phyloP scores from a whole-genome alignment of 306 rosid species.

The Sechiopsis laciniata region DNA sequence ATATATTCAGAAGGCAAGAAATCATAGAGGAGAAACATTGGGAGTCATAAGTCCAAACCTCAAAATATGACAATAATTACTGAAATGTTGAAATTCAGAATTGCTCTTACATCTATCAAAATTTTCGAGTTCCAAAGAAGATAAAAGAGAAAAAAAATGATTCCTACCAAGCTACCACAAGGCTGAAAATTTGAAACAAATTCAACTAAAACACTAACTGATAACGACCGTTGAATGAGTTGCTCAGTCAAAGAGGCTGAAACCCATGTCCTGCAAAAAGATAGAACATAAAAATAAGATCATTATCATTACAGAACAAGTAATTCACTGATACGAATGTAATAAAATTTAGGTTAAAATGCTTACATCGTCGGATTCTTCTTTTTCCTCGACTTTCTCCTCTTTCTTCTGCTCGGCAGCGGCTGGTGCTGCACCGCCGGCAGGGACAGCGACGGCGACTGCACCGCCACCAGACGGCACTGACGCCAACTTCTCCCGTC shows the following conservation, averaged over 20 bases:
- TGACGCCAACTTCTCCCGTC: slow-evolving; percentile 26
- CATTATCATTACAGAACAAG: not conserved
- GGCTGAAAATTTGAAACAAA: not conserved
- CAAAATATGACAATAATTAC: not conserved
- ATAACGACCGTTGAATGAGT: not conserved
- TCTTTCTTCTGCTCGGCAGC: slow-evolving; percentile 24
- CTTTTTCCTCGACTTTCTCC: slow-evolving; percentile 27
- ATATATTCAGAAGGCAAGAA: too few species aligned
- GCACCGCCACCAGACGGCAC: slow-evolving; percentile 25
- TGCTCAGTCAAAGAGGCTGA: slow-evolving; percentile 25
- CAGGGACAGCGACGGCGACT: slow-evolving; percentile 11
- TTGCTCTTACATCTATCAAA: slow-evolving; percentile 15
- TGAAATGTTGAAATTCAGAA: not conserved
- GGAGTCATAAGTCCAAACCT: too few species aligned
- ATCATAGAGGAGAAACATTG: not conserved
- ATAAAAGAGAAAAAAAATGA: not conserved
- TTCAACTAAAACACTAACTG: slow-evolving; percentile 12
- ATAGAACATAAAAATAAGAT: too few species aligned
- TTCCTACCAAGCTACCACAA: not conserved
- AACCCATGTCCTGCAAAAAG: slow-evolving; percentile 26
- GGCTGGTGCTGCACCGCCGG: slow-evolving; percentile 2
- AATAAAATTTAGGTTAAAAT: not conserved
- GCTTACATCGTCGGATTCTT: slow-evolving; percentile 25
- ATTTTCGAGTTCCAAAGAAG: not conserved
- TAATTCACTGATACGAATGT: not conserved